These are phyloP conservation scores for Tricholoma sp. DNA, from an alignment of 768 basidiomycete genomes.

Conservation along the genomic window DNA sequence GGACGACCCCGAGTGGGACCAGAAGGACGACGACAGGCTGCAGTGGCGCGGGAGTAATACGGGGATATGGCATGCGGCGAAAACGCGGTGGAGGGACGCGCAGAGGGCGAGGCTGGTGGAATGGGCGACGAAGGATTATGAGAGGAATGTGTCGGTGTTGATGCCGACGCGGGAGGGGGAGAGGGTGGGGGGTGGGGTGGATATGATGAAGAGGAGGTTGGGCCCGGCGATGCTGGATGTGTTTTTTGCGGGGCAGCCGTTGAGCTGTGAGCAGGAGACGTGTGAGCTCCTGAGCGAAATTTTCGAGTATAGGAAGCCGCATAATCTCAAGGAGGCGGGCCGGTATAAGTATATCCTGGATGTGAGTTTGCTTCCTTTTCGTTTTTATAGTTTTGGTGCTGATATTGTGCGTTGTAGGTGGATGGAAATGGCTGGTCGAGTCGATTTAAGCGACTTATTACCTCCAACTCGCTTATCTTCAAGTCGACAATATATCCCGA, in stretches of 20 bases:
- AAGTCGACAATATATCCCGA: conserved; percentile 65
- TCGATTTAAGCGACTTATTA: conserved; percentile 58
- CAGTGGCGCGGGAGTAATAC: conserved; percentile 75
- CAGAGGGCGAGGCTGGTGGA: conserved; percentile 43
- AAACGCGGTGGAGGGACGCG: conserved; percentile 37
- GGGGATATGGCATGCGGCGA: conserved; percentile 44
- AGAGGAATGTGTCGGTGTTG: conserved; percentile 29
- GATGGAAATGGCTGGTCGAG: conserved; percentile 62
- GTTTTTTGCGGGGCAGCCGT: conserved; percentile 39
- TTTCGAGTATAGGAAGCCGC: conserved; percentile 42
- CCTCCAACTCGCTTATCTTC: conserved; percentile 54
- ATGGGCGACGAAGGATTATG: conserved; percentile 22
- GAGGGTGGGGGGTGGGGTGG: conserved; percentile 29
- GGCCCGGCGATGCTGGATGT: conserved; percentile 51
- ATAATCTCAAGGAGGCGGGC: conserved; percentile 37
- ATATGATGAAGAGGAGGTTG: conserved; percentile 24
- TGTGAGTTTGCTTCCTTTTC: conserved; percentile 30
- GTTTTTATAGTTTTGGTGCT: not conserved
- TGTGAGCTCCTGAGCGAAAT: conserved; percentile 38
- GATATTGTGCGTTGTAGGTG: conserved; percentile 24
- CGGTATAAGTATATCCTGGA: conserved; percentile 59
- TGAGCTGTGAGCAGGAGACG: conserved; percentile 33
- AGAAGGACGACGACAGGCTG: conserved; percentile 50
- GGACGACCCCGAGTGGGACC: conserved; percentile 55
- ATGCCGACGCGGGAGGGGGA: conserved; percentile 14